phyloP scores from a whole-genome alignment of 805 yeast genomes.

The Barnettozyma sucrosica region DNA sequence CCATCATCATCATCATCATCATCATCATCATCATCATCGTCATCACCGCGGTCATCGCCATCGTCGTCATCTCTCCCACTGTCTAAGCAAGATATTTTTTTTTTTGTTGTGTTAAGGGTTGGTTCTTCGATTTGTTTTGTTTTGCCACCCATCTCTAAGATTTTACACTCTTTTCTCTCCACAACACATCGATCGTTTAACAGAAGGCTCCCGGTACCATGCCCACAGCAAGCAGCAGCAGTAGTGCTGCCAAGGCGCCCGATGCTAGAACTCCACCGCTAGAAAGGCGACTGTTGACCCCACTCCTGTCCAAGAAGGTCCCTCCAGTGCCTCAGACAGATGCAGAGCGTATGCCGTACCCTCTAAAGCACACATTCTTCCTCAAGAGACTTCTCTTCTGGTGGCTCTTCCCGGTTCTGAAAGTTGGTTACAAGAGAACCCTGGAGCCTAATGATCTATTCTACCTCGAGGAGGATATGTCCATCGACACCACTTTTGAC shows the following conservation, averaged over 20 bases:
- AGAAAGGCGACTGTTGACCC: slow-evolving; percentile 32
- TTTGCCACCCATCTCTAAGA: not conserved
- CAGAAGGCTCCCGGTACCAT: not conserved
- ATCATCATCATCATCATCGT: too few species aligned
- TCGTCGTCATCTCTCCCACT: too few species aligned
- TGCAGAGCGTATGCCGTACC: slow-evolving; percentile 40
- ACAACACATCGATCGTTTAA: not conserved
- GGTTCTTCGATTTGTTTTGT: not conserved
- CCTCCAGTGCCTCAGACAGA: slow-evolving; percentile 50
- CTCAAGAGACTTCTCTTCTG: slow-evolving; percentile 46
- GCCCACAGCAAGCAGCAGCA: not conserved
- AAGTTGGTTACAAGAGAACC: slow-evolving; percentile 67
- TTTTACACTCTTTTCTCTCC: not conserved
- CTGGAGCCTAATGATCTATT: slow-evolving; percentile 59
- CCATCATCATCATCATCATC: too few species aligned
- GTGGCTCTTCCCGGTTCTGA: slow-evolving; percentile 64
- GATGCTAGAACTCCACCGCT: slow-evolving; percentile 14
- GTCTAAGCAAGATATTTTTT: too few species aligned
- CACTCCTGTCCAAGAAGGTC: slow-evolving; percentile 31
- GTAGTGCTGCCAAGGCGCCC: not conserved
- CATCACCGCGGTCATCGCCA: too few species aligned
- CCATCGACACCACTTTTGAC: slow-evolving; percentile 36
- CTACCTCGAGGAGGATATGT: slow-evolving; percentile 36
- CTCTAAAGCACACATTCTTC: slow-evolving; percentile 34
- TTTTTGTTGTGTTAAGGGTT: too few species aligned